Evolutionary conservation across 768 basidiomycete species (phyloP).

Genomic region (Leccinum truebloodii): DNA sequence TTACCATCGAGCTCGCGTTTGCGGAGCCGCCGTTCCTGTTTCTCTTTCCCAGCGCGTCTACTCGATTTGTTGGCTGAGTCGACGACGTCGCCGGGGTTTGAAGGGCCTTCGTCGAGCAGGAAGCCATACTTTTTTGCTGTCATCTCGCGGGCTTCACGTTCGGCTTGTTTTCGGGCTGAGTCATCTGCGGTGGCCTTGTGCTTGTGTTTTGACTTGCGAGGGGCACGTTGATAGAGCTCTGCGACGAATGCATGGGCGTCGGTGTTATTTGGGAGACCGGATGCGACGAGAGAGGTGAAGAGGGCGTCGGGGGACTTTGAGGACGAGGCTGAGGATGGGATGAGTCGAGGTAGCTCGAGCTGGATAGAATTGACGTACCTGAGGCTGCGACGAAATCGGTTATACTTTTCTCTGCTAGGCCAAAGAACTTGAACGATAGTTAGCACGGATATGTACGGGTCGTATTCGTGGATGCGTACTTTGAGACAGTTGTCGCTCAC

Average conservation of each 20-base stretch:
- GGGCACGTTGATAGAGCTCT: conserved; percentile 75
- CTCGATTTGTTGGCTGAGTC: conserved; percentile 35
- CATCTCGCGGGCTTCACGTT: conserved; percentile 71
- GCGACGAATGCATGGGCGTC: conserved; percentile 79
- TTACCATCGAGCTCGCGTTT: conserved; percentile 76
- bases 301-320: conserved; percentile 80
- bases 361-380: conserved; percentile 45
- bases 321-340: conserved; percentile 56
- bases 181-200: conserved; percentile 41
- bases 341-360: background rate
- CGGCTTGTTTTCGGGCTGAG: conserved; percentile 61
- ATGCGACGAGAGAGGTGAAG: conserved; percentile 69
- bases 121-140: conserved; percentile 76
- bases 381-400: conserved; percentile 87
- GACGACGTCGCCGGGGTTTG: conserved; percentile 41
- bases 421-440: conserved; percentile 62
- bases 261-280: conserved; percentile 80
- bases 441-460: background rate
- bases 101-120: conserved; percentile 83
- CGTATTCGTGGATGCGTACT: conserved; percentile 40
- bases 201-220: conserved; percentile 77
- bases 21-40: conserved; percentile 63
- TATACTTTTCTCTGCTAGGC: conserved; percentile 79
- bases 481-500: conserved; percentile 77
- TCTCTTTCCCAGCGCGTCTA: conserved; percentile 40